These are phyloP conservation scores for Beauveria varroae DNA, from an alignment of 2,329 filamentous ascomycete species.

Conservation along the genomic window DNA sequence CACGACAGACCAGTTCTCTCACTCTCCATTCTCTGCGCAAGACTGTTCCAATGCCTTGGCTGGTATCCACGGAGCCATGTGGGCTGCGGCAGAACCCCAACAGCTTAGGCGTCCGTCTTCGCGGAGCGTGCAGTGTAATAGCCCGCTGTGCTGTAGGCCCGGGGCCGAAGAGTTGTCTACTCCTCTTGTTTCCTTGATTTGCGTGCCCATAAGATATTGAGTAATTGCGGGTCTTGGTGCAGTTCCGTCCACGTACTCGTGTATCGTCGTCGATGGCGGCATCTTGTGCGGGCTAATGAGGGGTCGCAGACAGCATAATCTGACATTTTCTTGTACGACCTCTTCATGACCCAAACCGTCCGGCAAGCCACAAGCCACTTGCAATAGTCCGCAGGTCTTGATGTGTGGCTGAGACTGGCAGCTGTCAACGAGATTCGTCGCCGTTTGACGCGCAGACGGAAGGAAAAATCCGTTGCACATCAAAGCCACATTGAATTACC, in stretches of 20 bases:
- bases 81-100: not conserved
- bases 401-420: slow-evolving; percentile 5
- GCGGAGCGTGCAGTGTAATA: not conserved
- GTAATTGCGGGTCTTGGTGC: not conserved
- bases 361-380: not conserved
- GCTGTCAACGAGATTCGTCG: not conserved
- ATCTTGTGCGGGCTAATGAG: no score
- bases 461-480: not conserved
- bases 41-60: not conserved
- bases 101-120: not conserved
- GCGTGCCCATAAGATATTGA: not conserved
- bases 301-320: no score
- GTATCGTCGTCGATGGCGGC: no score
- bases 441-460: not conserved
- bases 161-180: not conserved
- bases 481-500: not conserved
- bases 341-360: not conserved
- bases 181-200: not conserved
- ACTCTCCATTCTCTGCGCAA: no score
- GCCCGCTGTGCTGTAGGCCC: not conserved
- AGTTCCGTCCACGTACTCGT: not conserved
- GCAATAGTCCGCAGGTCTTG: not conserved
- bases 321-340: not conserved
- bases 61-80: not conserved
- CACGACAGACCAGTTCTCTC: no score